Percentiles rank a stretch among this genome's conserved stretches.
These are phyloP conservation scores for Colletotrichum tabaci DNA, from an alignment of 2,329 filamentous ascomycete genomes.

Conservation along the genomic window DNA sequence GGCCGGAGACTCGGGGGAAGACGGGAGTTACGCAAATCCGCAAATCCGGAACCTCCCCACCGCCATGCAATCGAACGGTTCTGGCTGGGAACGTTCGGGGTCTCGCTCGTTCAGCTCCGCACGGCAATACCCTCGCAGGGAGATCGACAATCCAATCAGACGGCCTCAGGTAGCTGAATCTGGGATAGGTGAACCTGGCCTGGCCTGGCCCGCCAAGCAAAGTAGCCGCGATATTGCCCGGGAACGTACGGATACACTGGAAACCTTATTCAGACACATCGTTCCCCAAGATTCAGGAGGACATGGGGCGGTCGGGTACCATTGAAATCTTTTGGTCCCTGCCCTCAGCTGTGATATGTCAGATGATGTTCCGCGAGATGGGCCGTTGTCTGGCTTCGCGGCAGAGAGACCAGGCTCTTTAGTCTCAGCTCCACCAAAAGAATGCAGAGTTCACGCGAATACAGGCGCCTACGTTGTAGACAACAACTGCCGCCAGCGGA, in stretches of 20 bases:
- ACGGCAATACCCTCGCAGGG: background rate
- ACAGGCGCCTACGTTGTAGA: background rate
- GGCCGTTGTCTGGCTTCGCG: background rate
- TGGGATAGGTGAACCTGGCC: background rate
- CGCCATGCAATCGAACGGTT: background rate
- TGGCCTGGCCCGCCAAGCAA: background rate
- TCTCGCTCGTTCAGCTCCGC: background rate
- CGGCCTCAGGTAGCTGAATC: background rate
- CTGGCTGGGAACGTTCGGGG: background rate
- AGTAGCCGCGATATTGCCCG: background rate
- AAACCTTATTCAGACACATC: constrained; percentile 2
- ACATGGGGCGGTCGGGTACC: background rate
- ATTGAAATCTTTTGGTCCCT: background rate
- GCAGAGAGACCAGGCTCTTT: no score
- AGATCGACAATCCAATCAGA: constrained; percentile 8
- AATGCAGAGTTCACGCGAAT: no score
- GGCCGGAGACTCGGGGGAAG: background rate
- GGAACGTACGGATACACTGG: background rate
- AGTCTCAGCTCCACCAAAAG: no score
- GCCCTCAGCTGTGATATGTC: background rate
- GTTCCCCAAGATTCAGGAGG: no score
- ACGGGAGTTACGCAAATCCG: background rate
- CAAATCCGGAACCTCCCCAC: background rate
- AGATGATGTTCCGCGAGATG: background rate
- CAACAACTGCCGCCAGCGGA: background rate